Conservation (phyloP, 768 basidiomycete species). For the Boletus fagicola region DNA sequence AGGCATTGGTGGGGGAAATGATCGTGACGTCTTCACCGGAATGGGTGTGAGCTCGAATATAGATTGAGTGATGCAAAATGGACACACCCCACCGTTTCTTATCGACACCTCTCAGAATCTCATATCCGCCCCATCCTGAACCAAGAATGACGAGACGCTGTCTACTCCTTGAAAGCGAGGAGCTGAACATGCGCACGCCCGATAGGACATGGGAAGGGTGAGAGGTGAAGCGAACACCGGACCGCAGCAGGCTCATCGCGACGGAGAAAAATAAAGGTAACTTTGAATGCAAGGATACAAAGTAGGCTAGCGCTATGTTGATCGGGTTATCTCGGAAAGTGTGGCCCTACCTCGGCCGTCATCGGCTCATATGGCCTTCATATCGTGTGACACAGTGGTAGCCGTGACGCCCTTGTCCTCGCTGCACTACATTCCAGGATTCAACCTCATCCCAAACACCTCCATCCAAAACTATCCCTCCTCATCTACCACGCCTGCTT, state of each 20-base stretch:
- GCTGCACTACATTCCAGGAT: slow-evolving; percentile 35
- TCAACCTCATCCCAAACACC: slow-evolving; percentile 36
- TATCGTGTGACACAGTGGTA: not conserved
- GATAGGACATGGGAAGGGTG: not conserved
- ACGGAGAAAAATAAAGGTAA: not conserved
- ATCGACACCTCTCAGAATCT: slow-evolving; percentile 61
- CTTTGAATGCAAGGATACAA: not conserved
- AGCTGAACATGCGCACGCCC: slow-evolving; percentile 38
- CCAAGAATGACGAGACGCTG: slow-evolving; percentile 64
- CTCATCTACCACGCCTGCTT: slow-evolving; percentile 39
- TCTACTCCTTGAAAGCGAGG: slow-evolving; percentile 34
- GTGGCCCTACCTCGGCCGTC: not conserved
- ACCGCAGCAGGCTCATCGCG: slow-evolving; percentile 18
- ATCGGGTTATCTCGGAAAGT: slow-evolving; percentile 19
- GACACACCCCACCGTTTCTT: slow-evolving; percentile 68
- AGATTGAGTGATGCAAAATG: not conserved
- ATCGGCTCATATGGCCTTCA: too few relatives aligned
- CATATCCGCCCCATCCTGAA: slow-evolving; percentile 79
- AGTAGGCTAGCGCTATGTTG: not conserved
- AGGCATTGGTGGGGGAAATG: slow-evolving; percentile 54
- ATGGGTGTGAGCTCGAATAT: slow-evolving; percentile 1
- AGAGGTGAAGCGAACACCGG: slow-evolving; percentile 5
- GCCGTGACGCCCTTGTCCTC: slow-evolving; percentile 11
- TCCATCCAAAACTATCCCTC: slow-evolving; percentile 36
- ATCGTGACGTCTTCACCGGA: slow-evolving; percentile 55